phyloP scores from a whole-genome alignment of 2,329 filamentous ascomycete genomes.

The Anisogramma anomala region DNA sequence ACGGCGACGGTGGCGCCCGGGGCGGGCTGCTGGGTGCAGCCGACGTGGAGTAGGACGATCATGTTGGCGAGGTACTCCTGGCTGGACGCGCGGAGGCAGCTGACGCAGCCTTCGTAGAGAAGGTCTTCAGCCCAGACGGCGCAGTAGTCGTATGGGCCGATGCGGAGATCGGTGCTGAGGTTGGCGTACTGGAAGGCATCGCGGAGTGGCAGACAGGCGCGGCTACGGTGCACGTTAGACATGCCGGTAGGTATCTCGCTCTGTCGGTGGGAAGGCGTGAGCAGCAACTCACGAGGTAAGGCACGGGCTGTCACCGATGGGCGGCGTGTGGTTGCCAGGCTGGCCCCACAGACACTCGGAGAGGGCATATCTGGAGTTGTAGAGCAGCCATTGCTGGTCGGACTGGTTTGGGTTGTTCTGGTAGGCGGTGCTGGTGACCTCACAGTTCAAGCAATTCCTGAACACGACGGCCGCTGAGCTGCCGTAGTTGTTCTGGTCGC shows the following conservation, averaged over 20 bases:
- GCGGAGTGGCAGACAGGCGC: slow-evolving; percentile 39
- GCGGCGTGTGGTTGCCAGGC: slow-evolving; percentile 28
- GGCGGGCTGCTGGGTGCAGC: slow-evolving; percentile 40
- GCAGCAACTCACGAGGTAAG: slow-evolving; percentile 35
- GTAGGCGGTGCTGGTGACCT: slow-evolving; percentile 36
- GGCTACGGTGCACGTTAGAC: slow-evolving; percentile 24
- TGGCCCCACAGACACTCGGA: slow-evolving; percentile 44
- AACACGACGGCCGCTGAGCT: slow-evolving; percentile 36
- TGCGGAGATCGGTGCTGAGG: slow-evolving; percentile 32
- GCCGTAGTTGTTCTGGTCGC: slow-evolving; percentile 30
- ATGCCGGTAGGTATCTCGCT: slow-evolving; percentile 18
- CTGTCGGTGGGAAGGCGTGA: background rate
- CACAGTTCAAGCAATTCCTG: slow-evolving; percentile 40
- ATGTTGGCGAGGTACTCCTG: slow-evolving; percentile 42
- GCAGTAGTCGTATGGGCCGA: slow-evolving; percentile 43
- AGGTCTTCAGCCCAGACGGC: slow-evolving; percentile 32
- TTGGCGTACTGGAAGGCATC: slow-evolving; percentile 38
- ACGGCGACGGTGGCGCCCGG: slow-evolving; percentile 37
- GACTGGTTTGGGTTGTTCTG: slow-evolving; percentile 29
- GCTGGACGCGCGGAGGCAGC: slow-evolving; percentile 32
- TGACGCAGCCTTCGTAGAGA: slow-evolving; percentile 40
- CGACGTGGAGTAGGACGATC: slow-evolving; percentile 41
- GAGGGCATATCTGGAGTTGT: slow-evolving; percentile 46
- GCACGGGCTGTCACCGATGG: slow-evolving; percentile 33
- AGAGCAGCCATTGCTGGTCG: slow-evolving; percentile 43